Percentiles rank a stretch among this genome's conserved stretches.
Evolutionary conservation across 2,329 filamentous ascomycete genomes (phyloP).

Genomic region (Talaromyces sp.): DNA sequence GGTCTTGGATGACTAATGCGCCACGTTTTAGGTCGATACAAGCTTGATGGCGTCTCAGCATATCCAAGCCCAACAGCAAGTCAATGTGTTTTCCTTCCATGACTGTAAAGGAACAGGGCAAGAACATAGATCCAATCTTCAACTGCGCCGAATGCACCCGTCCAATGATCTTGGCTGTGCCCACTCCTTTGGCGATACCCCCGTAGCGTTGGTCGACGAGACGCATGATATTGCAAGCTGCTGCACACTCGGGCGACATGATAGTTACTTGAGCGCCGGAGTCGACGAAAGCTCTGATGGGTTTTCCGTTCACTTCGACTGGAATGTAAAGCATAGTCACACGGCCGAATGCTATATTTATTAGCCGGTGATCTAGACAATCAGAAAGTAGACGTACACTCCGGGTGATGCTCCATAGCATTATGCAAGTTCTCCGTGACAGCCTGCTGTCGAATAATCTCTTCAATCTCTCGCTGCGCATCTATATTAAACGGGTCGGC

Average conservation of each 20-base stretch:
- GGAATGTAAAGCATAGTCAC: conserved; percentile 97
- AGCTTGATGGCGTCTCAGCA: conserved; percentile 94
- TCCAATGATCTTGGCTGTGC: conserved; percentile 89
- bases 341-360: conserved; percentile 72
- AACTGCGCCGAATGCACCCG: conserved; percentile 94
- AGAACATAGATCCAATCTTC: conserved; percentile 79
- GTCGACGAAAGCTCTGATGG: conserved; percentile 93
- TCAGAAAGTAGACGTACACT: conserved; percentile 58
- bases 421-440: conserved; percentile 95
- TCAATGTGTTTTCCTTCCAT: conserved; percentile 99
- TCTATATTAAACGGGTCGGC: conserved; percentile 93
- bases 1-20: conserved; percentile 80
- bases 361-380: background rate
- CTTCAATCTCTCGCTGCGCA: conserved; percentile 86
- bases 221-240: conserved; percentile 91
- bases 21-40: conserved; percentile 83
- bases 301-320: conserved; percentile 88
- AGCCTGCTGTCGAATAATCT: conserved; percentile 91
- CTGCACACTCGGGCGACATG: conserved; percentile 92
- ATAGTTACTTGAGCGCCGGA: conserved; percentile 97
- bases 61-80: conserved; percentile 86
- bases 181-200: conserved; percentile 87
- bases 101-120: conserved; percentile 95
- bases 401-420: conserved; percentile 94
- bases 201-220: conserved; percentile 89